phyloP scores from a whole-genome alignment of 768 basidiomycete species.

The Sistotremastrum suecicum region DNA sequence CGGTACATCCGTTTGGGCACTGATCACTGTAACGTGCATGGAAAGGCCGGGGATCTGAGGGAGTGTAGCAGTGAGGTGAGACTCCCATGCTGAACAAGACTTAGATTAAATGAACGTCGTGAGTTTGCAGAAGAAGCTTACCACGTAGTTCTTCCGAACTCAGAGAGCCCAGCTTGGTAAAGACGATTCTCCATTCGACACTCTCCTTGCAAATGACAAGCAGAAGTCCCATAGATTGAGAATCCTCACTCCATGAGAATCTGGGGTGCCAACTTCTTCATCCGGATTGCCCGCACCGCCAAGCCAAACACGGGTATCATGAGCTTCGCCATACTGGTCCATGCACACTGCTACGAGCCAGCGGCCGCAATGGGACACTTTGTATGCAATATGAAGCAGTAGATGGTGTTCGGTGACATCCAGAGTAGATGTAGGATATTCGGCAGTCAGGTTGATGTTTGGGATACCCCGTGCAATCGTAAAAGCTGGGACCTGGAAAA shows the following conservation, averaged over 20 bases:
- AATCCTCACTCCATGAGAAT: too few species aligned
- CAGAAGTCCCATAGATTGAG: slow-evolving; percentile 59
- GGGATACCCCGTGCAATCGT: slow-evolving; percentile 37
- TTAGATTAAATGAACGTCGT: neutral
- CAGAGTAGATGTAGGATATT: slow-evolving; percentile 25
- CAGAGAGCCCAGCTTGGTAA: slow-evolving; percentile 57
- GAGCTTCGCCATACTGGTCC: slow-evolving; percentile 67
- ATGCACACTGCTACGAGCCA: slow-evolving; percentile 68
- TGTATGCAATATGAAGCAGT: slow-evolving; percentile 68
- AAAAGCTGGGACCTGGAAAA: slow-evolving; percentile 54
- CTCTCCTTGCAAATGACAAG: slow-evolving; percentile 41
- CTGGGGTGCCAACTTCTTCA: slow-evolving; percentile 24
- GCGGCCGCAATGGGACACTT: slow-evolving; percentile 46
- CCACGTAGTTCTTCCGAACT: slow-evolving; percentile 47
- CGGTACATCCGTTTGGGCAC: slow-evolving; percentile 41
- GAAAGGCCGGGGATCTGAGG: slow-evolving; percentile 27
- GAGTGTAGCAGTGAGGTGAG: slow-evolving; percentile 30
- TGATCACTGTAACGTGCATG: slow-evolving; percentile 45
- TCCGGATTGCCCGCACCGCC: slow-evolving; percentile 24
- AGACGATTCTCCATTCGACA: slow-evolving; percentile 69
- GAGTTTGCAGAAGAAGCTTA: slow-evolving; percentile 18
- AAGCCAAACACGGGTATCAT: slow-evolving; percentile 55
- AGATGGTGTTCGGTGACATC: slow-evolving; percentile 45
- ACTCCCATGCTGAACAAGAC: slow-evolving; percentile 46
- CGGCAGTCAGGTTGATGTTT: slow-evolving; percentile 22